Base-by-base conservation (phyloP, 257 asterid genomes). In the Ocimum tenuiflorum region DNA sequence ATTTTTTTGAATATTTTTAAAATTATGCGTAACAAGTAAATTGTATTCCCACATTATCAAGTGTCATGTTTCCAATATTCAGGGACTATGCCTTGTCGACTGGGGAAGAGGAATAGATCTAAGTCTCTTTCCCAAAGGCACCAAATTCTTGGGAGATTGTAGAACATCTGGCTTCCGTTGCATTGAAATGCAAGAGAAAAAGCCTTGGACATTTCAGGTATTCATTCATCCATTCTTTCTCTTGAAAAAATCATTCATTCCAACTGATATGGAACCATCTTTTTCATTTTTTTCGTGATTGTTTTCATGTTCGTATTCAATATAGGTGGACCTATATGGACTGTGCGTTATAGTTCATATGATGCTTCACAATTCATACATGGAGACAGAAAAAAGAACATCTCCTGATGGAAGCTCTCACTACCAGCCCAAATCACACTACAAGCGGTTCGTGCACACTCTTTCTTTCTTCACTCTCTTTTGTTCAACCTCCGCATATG, bases 71-170 rank as follows among this genome's bases (percentile, higher is more conserved):
- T 75, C 53, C 52, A 13, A 35, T 60, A 42, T 67, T 55, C 88
- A 94, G 99, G 99, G 99, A 45, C 91, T 90, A 71, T 86, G 95
- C 82, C 95, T 94, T 61, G 94, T 94, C 5, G 97, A 94, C 79
- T 94, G 97, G 99, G 99, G 99, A 47, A 82, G 91, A 80, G 95
- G 97, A 58, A 90, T 94, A 47, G 99, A 90, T 70, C 74, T 88
- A 56, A 79, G 76, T 63, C 86, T 90, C 48, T 90, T 88, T 63
- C 91, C 96, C 6, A 48, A 78, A 24, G 49, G 67, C 71, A 85
- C 92, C 35, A 78, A 83, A 73, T 94, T 94, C 65, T 60, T 55
- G n/a, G 99, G 96, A 67, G 99, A 86, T 58, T 71, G 95, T 65
- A 80, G 97, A 76, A 94, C 99, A 51, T 88, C 96, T 41, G 99